Evolutionary conservation across 768 basidiomycete species (phyloP).

Genomic region (Phanerochaete carnosa): DNA sequence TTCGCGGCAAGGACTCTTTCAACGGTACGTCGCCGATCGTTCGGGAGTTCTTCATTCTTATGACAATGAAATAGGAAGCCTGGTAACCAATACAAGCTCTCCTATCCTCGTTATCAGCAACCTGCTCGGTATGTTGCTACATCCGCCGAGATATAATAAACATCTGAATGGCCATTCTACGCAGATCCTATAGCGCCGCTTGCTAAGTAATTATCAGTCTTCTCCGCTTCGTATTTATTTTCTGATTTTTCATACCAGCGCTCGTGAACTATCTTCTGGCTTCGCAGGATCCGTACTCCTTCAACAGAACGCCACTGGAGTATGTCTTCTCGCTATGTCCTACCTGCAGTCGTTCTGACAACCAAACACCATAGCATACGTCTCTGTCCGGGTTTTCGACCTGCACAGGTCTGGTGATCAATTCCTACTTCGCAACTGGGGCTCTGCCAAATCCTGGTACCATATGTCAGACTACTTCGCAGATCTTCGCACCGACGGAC

Average conservation of each 20-base stretch:
- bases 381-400: slow-evolving; percentile 21
- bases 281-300: slow-evolving; percentile 3
- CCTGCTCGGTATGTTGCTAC: slow-evolving; percentile 5
- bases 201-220: too few species aligned
- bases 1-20: not conserved
- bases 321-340: too few species aligned
- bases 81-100: slow-evolving; percentile 19
- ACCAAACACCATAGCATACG: not conserved
- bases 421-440: slow-evolving; percentile 38
- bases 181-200: slow-evolving; percentile 17
- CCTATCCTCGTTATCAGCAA: slow-evolving; percentile 25
- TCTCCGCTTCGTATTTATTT: too few species aligned
- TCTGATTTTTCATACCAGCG: too few species aligned
- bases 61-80: not conserved
- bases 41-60: not conserved
- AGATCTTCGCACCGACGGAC: not conserved
- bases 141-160: too few species aligned
- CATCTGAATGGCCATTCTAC: too few species aligned
- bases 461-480: slow-evolving; percentile 28
- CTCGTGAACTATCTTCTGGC: not conserved
- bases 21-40: not conserved
- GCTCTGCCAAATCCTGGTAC: slow-evolving; percentile 37
- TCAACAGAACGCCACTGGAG: slow-evolving; percentile 5
- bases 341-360: too few species aligned
- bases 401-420: slow-evolving; percentile 33